These are phyloP conservation scores for Phenoliferia sp. DNA, from an alignment of 1,284 basidiomycete genomes.

Conservation along the genomic window DNA sequence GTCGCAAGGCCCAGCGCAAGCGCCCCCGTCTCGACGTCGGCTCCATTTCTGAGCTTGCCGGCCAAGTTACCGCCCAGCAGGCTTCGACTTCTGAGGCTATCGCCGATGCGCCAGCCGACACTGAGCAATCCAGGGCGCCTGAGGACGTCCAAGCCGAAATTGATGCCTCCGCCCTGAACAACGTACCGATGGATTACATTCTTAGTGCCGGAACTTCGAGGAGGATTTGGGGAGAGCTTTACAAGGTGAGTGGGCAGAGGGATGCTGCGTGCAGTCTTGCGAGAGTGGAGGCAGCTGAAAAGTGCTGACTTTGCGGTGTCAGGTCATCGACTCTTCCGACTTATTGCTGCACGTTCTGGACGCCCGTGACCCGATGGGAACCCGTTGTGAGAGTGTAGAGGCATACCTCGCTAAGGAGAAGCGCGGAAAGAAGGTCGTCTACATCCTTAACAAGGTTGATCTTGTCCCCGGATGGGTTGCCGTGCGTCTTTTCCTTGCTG, in stretches of 20 bases:
- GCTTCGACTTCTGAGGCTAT: constrained; percentile 25
- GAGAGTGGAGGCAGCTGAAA: not conserved
- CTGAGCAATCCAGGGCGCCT: constrained; percentile 32
- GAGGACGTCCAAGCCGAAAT: constrained; percentile 25
- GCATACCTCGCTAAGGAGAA: constrained; percentile 95
- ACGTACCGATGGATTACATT: constrained; percentile 39
- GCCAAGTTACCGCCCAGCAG: constrained; percentile 25
- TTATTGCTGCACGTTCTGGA: constrained; percentile 95
- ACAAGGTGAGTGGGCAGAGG: constrained; percentile 55
- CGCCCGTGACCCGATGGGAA: constrained; percentile 91
- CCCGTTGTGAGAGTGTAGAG: constrained; percentile 92
- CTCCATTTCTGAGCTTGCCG: constrained; percentile 78
- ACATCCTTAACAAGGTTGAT: constrained; percentile 98
- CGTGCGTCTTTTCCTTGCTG: constrained; percentile 56
- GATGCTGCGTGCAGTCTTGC: too few species aligned
- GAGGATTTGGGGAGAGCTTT: constrained; percentile 95
- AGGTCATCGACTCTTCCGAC: constrained; percentile 95
- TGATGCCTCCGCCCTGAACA: constrained; percentile 28
- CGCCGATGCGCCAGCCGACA: constrained; percentile 28
- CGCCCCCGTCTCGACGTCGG: constrained; percentile 75
- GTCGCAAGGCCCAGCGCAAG: constrained; percentile 88
- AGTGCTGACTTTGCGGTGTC: not conserved
- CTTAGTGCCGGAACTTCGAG: constrained; percentile 67
- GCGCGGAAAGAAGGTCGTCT: constrained; percentile 92
- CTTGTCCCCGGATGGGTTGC: constrained; percentile 98